Evolutionary conservation across 768 basidiomycete species (phyloP).

Genomic region (Boletus sp.): DNA sequence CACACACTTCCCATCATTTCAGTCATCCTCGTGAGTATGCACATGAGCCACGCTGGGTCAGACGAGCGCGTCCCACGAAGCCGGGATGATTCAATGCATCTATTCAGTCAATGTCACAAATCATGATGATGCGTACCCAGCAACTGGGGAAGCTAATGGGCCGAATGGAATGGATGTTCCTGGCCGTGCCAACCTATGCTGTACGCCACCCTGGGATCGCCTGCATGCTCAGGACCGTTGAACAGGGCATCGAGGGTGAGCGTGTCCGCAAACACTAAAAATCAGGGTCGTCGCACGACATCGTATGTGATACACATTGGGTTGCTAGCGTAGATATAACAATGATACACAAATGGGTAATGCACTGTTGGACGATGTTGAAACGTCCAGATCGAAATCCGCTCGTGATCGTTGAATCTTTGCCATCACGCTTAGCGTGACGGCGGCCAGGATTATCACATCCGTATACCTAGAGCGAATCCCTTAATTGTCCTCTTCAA

Average conservation of each 20-base stretch:
- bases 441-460: slow-evolving; percentile 1
- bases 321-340: background rate
- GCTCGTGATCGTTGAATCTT: slow-evolving; percentile 58
- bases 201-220: too few species aligned
- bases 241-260: too few species aligned
- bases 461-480: background rate
- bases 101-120: background rate
- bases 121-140: background rate
- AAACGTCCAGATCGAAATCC: slow-evolving; percentile 29
- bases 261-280: too few species aligned
- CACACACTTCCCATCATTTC: background rate
- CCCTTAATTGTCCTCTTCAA: slow-evolving; percentile 49
- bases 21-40: background rate
- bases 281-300: background rate
- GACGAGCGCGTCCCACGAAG: too few species aligned
- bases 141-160: too few species aligned
- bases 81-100: background rate
- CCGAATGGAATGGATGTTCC: too few species aligned
- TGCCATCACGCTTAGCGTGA: background rate
- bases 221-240: too few species aligned
- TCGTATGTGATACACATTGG: background rate
- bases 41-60: too few species aligned
- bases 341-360: background rate
- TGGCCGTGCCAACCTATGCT: too few species aligned
- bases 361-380: slow-evolving; percentile 29